Evolutionary conservation across 495 filamentous ascomycete genomes (phyloP).

Genomic region (Articulospora tetracladia): DNA sequence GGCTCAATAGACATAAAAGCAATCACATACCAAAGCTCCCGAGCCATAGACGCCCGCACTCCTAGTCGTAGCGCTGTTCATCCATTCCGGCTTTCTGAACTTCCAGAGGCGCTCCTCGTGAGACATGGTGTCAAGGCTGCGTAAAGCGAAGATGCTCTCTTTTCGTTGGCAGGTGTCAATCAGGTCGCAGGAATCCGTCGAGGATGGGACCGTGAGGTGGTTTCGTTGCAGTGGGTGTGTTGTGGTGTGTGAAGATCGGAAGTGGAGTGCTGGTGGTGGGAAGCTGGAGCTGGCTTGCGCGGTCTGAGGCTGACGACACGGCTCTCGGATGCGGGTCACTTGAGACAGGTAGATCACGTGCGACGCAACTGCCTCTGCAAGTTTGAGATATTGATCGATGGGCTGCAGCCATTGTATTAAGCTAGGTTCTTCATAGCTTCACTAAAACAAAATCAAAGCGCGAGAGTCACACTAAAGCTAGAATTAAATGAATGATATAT

Average conservation of each 20-base stretch:
- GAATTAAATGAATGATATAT: neutral
- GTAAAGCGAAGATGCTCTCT: neutral
- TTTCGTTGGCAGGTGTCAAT: neutral
- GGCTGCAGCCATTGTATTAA: too few relatives aligned
- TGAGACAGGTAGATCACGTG: neutral
- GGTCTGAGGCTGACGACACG: neutral
- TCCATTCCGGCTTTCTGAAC: slow-evolving; percentile 79
- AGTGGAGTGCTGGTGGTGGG: neutral
- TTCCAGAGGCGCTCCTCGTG: slow-evolving; percentile 67
- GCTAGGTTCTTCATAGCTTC: too few relatives aligned
- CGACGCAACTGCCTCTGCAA: too few relatives aligned
- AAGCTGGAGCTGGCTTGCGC: neutral
- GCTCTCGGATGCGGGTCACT: neutral
- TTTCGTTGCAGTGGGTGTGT: neutral
- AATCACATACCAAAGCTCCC: slow-evolving; percentile 78
- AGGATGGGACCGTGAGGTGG: neutral
- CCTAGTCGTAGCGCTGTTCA: slow-evolving; percentile 79
- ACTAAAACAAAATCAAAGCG: too few relatives aligned
- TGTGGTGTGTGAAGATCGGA: neutral
- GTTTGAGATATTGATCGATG: too few relatives aligned
- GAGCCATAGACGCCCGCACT: slow-evolving; percentile 82
- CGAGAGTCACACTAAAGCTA: too few relatives aligned
- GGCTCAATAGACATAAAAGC: too few relatives aligned
- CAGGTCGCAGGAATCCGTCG: neutral
- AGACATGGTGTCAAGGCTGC: slow-evolving; percentile 34